Conservation (phyloP, 1,284 basidiomycete species). For the Coniophora puteana region DNA sequence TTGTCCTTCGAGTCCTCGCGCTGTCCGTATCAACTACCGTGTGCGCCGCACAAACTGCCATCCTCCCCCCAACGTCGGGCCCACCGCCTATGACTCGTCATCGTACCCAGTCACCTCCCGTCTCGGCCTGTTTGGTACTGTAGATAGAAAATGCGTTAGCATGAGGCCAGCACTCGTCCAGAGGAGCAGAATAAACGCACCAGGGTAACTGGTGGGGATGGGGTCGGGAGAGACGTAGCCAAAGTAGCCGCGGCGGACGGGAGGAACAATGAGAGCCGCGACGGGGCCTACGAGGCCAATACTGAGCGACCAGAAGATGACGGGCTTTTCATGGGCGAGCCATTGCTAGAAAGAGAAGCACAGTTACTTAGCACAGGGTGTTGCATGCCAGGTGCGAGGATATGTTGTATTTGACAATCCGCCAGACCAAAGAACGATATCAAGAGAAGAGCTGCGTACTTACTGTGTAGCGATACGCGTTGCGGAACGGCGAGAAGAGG, state of each 20-base stretch:
- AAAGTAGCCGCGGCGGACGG: conserved; percentile 64
- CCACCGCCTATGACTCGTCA: conserved; percentile 28
- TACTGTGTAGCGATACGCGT: conserved; percentile 28
- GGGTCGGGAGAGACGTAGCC: conserved; percentile 76
- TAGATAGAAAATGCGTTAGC: conserved; percentile 2
- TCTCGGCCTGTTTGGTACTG: conserved; percentile 36
- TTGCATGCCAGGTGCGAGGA: too few relatives aligned
- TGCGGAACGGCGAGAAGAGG: conserved; percentile 25
- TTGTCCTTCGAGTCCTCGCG: too few relatives aligned
- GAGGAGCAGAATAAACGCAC: conserved; percentile 47
- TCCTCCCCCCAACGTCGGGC: too few relatives aligned
- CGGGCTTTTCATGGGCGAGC: conserved; percentile 89
- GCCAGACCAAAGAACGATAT: neutral
- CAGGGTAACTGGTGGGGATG: conserved; percentile 82
- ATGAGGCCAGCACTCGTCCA: neutral
- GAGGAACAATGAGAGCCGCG: conserved; percentile 74
- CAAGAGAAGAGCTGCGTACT: conserved; percentile 3
- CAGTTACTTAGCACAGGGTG: neutral
- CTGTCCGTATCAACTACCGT: too few relatives aligned
- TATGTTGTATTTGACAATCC: neutral
- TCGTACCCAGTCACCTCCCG: conserved; percentile 38
- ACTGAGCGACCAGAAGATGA: conserved; percentile 85
- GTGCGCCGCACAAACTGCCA: too few relatives aligned
- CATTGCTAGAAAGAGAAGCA: conserved; percentile 43
- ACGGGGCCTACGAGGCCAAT: conserved; percentile 78